A percentile compares a stretch with the other conserved stretches of the same genome.
phyloP scores from a whole-genome alignment of 192 early-diverging fungal genomes.

The Lobosporangium transversale region DNA sequence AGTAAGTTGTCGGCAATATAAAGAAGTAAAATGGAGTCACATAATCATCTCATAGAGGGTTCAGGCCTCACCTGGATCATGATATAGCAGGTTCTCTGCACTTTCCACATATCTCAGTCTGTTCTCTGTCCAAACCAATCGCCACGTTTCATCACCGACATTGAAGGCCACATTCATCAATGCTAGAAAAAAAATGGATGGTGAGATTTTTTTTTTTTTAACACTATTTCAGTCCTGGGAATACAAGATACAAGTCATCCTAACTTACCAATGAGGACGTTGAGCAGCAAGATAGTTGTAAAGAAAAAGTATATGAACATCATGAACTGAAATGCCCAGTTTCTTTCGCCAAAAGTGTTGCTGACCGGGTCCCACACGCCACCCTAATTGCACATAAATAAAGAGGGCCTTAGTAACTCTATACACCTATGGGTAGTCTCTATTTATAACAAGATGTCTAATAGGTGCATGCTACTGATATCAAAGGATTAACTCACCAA shows the following conservation, averaged over 20 bases:
- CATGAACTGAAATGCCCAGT: conserved; percentile 20
- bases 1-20: neutral
- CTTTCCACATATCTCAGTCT: conserved; percentile 19
- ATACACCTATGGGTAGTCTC: neutral
- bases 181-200: conserved; percentile 4
- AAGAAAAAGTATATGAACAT: conserved; percentile 38
- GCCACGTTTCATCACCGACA: conserved; percentile 24
- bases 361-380: conserved; percentile 27
- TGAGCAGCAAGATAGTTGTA: conserved; percentile 28
- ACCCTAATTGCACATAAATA: conserved; percentile 7
- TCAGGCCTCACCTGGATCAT: conserved; percentile 18
- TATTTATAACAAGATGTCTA: neutral
- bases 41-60: no score
- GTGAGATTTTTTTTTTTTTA: neutral
- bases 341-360: neutral
- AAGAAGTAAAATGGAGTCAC: neutral
- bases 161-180: conserved; percentile 32
- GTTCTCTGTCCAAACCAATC: conserved; percentile 20
- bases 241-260: no score
- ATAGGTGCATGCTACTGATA: neutral
- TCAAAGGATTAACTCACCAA: conserved; percentile 20
- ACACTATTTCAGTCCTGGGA: neutral
- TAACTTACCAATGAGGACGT: conserved; percentile 34
- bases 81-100: conserved; percentile 19
- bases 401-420: neutral